Conservation (phyloP, 2,329 filamentous ascomycete species). For the Dothistroma pini region DNA sequence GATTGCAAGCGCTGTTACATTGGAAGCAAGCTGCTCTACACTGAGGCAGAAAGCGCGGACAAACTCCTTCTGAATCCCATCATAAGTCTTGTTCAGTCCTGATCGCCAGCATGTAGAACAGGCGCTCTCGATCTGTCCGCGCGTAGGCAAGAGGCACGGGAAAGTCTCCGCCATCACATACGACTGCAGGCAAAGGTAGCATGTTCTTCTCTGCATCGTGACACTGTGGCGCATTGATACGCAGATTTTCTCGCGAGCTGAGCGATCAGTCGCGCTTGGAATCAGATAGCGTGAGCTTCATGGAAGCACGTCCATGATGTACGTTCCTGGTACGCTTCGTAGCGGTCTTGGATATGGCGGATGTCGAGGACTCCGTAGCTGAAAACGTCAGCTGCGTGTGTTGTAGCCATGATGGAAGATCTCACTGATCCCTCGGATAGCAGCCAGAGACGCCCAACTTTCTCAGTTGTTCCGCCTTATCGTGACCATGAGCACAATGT, state of each 20-base stretch:
- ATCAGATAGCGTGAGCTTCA: not conserved
- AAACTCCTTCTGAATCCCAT: not conserved
- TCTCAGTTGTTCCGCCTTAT: not conserved
- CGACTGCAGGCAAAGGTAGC: not conserved
- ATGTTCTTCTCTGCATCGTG: not conserved
- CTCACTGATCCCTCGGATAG: not conserved
- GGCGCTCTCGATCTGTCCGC: not conserved
- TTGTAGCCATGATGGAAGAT: not conserved
- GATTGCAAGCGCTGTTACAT: too few relatives aligned
- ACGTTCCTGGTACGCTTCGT: not conserved
- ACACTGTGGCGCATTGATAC: not conserved
- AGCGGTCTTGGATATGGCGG: not conserved
- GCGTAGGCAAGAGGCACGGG: not conserved
- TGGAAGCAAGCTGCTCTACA: too few relatives aligned
- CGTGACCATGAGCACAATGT: not conserved
- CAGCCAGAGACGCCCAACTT: not conserved
- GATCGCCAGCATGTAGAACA: not conserved
- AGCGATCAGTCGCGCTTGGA: too few relatives aligned
- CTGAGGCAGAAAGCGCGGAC: too few relatives aligned
- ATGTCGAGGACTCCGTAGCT: not conserved
- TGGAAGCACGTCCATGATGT: not conserved
- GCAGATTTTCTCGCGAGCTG: not conserved
- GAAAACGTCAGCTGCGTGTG: not conserved
- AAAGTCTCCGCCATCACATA: not conserved
- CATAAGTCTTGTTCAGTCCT: not conserved